Base-by-base conservation (phyloP, 108 stramenopile genomes). In the Fistulifera pelliculosa region DNA sequence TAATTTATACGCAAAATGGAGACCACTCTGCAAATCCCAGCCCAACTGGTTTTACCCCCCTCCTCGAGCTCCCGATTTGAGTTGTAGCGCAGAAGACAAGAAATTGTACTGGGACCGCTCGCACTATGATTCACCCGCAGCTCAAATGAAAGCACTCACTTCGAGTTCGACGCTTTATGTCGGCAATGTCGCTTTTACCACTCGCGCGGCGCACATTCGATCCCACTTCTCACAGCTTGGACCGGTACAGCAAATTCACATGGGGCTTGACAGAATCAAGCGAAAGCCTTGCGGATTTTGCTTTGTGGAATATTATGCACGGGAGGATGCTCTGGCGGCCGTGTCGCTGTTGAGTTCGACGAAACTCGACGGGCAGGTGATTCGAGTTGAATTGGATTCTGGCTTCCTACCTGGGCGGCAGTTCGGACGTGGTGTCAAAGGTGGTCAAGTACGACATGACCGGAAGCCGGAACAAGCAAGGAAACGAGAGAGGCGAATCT, bases 361-460 rank as follows among this genome's bases (percentile, higher is more conserved):
- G 8, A 83, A 87, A 49, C 67, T 95, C 48, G 97, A 97, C 66
- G 95, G 93, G 10, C 73, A 83, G 24, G 69, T 87, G 55, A 96
- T 98, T 56, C 88, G 94, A 5, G 93, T 94, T 27, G 96, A 96
- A 48, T 68, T 95, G 51, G 97, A 98, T 75, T 87, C 91, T 31
- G 97, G 97, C 17, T 97, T 93, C 62, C 77, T 89, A 47, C 77
- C 68, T 23, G 94, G 96, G n/a, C 80, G 97, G 27, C 89, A 96
- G 63, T 96, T 75, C 61, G 96, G 97, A 47, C 87, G 97, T 39
- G 97, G 97, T 17, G 57, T 56, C 22, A 77, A 73, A 38, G 97
- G 97, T 22, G 97, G 97, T 31, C 97, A 98, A 65, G 90, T 96
- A 27, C 79, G 93, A 11, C 87, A 95, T 65, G 94, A 95, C 65